Base-by-base conservation (phyloP, 345 rosid genomes). In the Triadica sebifera region DNA sequence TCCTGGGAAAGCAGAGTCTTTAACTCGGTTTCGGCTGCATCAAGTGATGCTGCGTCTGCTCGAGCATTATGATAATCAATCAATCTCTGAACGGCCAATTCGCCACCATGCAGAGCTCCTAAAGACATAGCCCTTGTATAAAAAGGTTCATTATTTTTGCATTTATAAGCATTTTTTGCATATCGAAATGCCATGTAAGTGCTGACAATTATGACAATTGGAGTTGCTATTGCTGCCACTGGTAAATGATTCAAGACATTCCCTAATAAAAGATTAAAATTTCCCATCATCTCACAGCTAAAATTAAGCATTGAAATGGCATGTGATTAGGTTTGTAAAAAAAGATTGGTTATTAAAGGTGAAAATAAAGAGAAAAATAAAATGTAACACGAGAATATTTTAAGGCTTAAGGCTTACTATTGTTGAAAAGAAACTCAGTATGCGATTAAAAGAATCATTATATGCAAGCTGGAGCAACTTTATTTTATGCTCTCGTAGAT, bases 51-150 rank as follows among this genome's bases (percentile, higher is more conserved):
- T 76, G 81, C 69, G 68, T 82, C 82, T n/a, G 62, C 70, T 0
- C 82, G 76, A 39, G 83, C 80, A n/a, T 75, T 67, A 55, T 88
- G 87, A 67, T 82, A 85, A 70, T 85, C 87, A 46, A 85, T 73
- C 74, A 86, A 47, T 68, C 92, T 90, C 60, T 88, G 86, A 73
- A 87, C 47, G 47, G 88, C 88, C 37, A 82, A 13, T 65, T 78
- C 84, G 8, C 91, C 91, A 76, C 92, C 92, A 62, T 82, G 87
- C 45, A 90, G 77, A 15, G 81, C 81, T 12, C 85, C 91, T 50
- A 90, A 1, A 39, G 89, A 83, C 79, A 86, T 59, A 17, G 91
- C 86, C 74, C 82, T 83, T 57, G 87, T 46, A 34, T 73, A 39
- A 6, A 37, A 45, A 39, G 19, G 47, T 62, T 75, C 78, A n/a